Conservation (phyloP, 1,284 basidiomycete species). For the Puccinia polysora region DNA sequence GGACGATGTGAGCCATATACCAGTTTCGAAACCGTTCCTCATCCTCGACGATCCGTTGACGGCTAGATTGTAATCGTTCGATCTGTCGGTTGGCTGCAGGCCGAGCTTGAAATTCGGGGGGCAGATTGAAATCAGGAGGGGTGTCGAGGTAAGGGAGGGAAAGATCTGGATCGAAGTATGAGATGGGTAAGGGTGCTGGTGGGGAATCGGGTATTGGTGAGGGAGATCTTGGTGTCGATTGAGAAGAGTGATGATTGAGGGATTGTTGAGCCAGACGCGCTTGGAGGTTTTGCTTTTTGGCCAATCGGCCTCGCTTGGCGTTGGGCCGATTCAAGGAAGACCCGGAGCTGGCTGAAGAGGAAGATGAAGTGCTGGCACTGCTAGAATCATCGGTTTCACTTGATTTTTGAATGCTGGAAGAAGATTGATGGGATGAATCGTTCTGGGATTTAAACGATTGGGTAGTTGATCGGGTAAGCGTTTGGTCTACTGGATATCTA, state of each 20-base stretch:
- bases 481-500: too few species aligned
- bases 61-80: constrained; percentile 3
- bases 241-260: too few species aligned
- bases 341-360: constrained; percentile 1
- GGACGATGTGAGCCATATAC: constrained; percentile 12
- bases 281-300: constrained; percentile 9
- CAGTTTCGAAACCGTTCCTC: constrained; percentile 8
- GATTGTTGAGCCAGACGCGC: neutral
- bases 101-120: neutral
- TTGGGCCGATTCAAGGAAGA: constrained; percentile 4
- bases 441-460: too few species aligned
- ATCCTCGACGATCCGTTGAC: neutral
- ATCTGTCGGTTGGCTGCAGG: neutral
- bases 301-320: constrained; percentile 10
- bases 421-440: neutral
- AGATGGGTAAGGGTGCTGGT: constrained; percentile 1
- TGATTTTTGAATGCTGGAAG: neutral
- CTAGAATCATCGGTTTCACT: neutral
- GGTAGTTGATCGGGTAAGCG: too few species aligned
- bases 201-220: constrained; percentile 1
- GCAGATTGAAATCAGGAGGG: neutral
- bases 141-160: constrained; percentile 1
- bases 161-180: constrained; percentile 9
- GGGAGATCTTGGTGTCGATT: neutral
- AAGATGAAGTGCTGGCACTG: neutral